Conservation (phyloP, 1,284 basidiomycete genomes). For the Ceratobasidium sp. region DNA sequence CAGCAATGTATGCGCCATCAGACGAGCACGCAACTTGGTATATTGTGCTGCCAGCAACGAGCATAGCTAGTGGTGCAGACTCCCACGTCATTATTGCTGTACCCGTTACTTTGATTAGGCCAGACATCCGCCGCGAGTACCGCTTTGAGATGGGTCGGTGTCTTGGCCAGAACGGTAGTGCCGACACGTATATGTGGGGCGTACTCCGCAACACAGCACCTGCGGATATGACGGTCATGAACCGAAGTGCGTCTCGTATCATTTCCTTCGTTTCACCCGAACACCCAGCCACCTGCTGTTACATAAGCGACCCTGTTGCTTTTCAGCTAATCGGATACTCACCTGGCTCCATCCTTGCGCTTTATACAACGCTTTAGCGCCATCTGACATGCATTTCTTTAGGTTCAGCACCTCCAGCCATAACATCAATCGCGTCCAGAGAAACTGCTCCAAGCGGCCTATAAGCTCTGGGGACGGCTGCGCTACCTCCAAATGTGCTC, state of each 20-base stretch:
- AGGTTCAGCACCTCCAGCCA: slow-evolving; percentile 44
- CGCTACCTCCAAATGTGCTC: background rate
- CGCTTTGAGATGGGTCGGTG: slow-evolving; percentile 1
- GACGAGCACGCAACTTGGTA: background rate
- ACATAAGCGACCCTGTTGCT: background rate
- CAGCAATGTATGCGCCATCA: slow-evolving; percentile 54
- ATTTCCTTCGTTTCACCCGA: background rate
- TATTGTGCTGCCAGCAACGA: background rate
- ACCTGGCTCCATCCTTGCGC: background rate
- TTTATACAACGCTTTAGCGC: background rate
- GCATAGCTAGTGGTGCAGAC: background rate
- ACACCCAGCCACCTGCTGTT: background rate
- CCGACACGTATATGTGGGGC: slow-evolving; percentile 43
- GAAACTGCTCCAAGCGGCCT: background rate
- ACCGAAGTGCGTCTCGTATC: slow-evolving; percentile 8
- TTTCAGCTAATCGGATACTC: background rate
- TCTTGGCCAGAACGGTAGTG: slow-evolving; percentile 30
- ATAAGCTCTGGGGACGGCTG: background rate
- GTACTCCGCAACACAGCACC: background rate
- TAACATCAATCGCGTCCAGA: background rate
- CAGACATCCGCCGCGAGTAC: background rate
- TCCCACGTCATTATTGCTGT: background rate
- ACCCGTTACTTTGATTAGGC: background rate
- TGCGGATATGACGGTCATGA: background rate
- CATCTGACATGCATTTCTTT: background rate